These are phyloP conservation scores for Ceratocystis albifundus DNA, from an alignment of 2,329 filamentous ascomycete genomes.

Conservation along the genomic window DNA sequence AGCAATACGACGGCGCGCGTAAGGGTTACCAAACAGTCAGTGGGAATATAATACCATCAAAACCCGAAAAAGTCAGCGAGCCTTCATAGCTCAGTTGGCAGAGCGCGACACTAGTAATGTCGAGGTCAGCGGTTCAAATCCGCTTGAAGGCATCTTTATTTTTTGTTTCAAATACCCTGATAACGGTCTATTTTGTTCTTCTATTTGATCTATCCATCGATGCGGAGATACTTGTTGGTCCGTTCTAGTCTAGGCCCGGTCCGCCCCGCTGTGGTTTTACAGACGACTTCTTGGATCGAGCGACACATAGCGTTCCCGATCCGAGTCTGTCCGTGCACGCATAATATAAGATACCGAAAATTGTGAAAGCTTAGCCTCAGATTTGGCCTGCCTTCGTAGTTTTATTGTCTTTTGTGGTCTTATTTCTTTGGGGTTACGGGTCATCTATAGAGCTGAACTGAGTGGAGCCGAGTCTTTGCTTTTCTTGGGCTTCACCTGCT, in stretches of 20 bases:
- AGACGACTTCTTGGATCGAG: too few relatives aligned
- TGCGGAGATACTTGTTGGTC: not conserved
- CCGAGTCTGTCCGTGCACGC: not conserved
- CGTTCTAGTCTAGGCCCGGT: not conserved
- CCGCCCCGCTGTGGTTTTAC: not conserved
- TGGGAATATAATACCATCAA: not conserved
- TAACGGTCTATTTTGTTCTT: too few relatives aligned
- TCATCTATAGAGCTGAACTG: not conserved
- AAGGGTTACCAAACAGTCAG: too few relatives aligned
- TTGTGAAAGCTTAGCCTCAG: not conserved
- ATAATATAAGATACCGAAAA: too few relatives aligned
- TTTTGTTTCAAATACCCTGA: too few relatives aligned
- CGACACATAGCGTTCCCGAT: not conserved
- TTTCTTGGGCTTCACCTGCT: not conserved
- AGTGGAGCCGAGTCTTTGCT: not conserved
- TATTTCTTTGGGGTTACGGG: not conserved
- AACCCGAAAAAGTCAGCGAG: not conserved
- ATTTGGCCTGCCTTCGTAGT: not conserved
- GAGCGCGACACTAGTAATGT: conserved; percentile 24
- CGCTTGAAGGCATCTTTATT: conserved; percentile 22
- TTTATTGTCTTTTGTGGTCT: not conserved
- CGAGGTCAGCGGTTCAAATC: conserved; percentile 24
- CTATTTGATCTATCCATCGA: not conserved
- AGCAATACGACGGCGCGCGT: too few relatives aligned
- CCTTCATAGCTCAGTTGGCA: conserved; percentile 24